Percentiles rank a stretch among this genome's conserved stretches.
Evolutionary conservation across 1,139 yeast species (phyloP).

Genomic region (Blastobotrys arbuscula): DNA sequence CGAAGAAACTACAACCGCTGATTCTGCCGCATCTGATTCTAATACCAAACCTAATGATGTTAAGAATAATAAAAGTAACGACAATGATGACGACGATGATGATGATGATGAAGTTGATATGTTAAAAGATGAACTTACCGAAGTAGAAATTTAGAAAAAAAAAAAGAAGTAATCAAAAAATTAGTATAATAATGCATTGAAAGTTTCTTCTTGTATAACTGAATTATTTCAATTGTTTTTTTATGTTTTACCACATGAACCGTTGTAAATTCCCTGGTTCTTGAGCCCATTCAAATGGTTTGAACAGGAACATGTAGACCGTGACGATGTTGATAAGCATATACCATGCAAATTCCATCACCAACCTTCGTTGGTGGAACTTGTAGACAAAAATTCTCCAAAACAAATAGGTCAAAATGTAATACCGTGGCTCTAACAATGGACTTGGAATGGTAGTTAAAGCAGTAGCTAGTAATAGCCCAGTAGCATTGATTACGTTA

Average conservation of each 20-base stretch:
- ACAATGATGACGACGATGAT: constrained; percentile 14
- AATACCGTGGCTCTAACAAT: constrained; percentile 88
- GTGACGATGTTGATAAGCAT: constrained; percentile 49
- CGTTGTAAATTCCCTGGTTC: constrained; percentile 59
- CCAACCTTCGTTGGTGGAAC: constrained; percentile 32
- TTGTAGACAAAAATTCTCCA: constrained; percentile 44
- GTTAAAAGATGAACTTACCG: constrained; percentile 22
- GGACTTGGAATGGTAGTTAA: constrained; percentile 82
- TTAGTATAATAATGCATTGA: neutral
- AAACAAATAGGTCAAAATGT: constrained; percentile 69
- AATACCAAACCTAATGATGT: neutral
- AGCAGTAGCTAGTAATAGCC: constrained; percentile 48
- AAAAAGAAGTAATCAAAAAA: neutral
- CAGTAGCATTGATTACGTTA: constrained; percentile 20
- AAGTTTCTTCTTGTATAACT: neutral
- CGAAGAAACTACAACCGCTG: neutral
- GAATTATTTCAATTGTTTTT: neutral
- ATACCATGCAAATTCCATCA: constrained; percentile 58
- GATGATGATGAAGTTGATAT: constrained; percentile 22
- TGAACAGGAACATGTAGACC: constrained; percentile 50
- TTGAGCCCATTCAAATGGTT: constrained; percentile 64
- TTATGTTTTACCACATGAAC: constrained; percentile 66
- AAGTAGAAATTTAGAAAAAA: constrained; percentile 20
- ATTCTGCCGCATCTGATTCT: no score
- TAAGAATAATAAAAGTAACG: neutral